Evolutionary conservation across 495 filamentous ascomycete genomes (phyloP).

Genomic region (Penicillium odoratum): DNA sequence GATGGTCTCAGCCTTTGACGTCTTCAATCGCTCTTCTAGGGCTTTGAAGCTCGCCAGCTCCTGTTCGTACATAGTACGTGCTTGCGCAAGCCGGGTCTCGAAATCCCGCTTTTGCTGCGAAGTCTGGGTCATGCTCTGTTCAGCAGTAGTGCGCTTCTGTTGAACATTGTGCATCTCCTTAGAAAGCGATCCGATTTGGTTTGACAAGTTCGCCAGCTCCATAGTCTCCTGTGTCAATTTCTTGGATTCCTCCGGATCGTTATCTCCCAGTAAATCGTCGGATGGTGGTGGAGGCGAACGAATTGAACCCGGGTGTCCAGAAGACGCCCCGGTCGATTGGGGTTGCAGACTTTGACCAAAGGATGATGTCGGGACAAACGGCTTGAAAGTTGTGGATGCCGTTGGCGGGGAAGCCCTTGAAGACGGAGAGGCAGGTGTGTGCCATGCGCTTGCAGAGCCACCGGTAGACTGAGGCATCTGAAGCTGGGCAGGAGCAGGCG

Average conservation of each 20-base stretch:
- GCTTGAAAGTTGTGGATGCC: constrained; percentile 66
- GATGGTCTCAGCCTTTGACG: constrained; percentile 74
- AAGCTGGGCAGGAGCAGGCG: constrained; percentile 52
- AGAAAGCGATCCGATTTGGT: constrained; percentile 84
- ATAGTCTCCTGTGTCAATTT: constrained; percentile 84
- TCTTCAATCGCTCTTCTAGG: constrained; percentile 77
- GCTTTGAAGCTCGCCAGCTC: constrained; percentile 83
- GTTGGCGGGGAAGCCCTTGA: constrained; percentile 40
- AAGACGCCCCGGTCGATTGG: constrained; percentile 73
- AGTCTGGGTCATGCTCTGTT: constrained; percentile 75
- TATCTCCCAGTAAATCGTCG: constrained; percentile 93
- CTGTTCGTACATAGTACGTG: constrained; percentile 85
- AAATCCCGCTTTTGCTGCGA: constrained; percentile 88
- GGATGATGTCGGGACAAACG: constrained; percentile 85
- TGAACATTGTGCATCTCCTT: constrained; percentile 94
- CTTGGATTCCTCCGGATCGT: constrained; percentile 85
- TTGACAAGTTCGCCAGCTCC: constrained; percentile 94
- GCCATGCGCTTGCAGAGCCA: constrained; percentile 55
- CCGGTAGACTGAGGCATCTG: constrained; percentile 72
- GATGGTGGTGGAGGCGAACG: constrained; percentile 56
- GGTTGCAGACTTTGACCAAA: constrained; percentile 83
- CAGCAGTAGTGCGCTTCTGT: constrained; percentile 70
- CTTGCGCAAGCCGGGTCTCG: constrained; percentile 79
- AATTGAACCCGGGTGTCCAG: constrained; percentile 38
- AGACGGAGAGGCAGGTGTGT: constrained; percentile 39